Evolutionary conservation across 2,329 filamentous ascomycete genomes (phyloP), one percentile per base, ranked within the genome.

Genomic region (Xylariaceae sp.): DNA sequence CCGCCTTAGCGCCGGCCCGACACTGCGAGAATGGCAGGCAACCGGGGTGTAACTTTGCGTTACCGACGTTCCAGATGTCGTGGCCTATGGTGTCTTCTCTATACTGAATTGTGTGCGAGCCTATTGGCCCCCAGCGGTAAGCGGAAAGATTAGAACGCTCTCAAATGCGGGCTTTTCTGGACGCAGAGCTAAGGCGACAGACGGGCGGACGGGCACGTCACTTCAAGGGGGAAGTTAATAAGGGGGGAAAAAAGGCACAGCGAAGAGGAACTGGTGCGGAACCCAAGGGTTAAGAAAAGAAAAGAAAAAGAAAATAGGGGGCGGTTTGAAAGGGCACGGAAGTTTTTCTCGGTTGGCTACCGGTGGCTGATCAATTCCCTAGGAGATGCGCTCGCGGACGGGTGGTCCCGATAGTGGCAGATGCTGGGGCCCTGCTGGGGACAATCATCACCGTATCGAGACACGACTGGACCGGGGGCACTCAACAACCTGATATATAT

Each of bases 1-100:
- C 21, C 16, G 30, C 39, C 21, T 56, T 54, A 53, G 49, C 54
- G 51, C 56, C 53, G 44, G 50, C 44, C 51, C 50, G 50, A 47
- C 36, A 29, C 19, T 50, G 16, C 22, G 40, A 22, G 8, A 44
- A 59, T 54, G 51, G 49, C 54, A 51, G 52, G 29, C 32, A 26
- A 41, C 48, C 54, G 45, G 53, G 41, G 49, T 53, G 52, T 59
- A 53, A 57, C 55, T 57, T 59, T 12, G 41, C 57, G 57, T 59
- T 59, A 57, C 57, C 49, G 30, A 53, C 26, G 50, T 50, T 47
- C 56, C 53, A 49, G 29, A 57, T 53, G 51, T 55, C 47, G 49
- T 46, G 21, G 46, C 36, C 42, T 53, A 56, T 58, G 51, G 48
- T 51, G 49, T 47, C 51, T 57, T 57, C 29, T 18, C 21, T 19